Percentiles rank a stretch among this genome's conserved stretches.
These are phyloP conservation scores for Lentinula sp. DNA, from an alignment of 768 basidiomycete genomes.

Conservation along the genomic window DNA sequence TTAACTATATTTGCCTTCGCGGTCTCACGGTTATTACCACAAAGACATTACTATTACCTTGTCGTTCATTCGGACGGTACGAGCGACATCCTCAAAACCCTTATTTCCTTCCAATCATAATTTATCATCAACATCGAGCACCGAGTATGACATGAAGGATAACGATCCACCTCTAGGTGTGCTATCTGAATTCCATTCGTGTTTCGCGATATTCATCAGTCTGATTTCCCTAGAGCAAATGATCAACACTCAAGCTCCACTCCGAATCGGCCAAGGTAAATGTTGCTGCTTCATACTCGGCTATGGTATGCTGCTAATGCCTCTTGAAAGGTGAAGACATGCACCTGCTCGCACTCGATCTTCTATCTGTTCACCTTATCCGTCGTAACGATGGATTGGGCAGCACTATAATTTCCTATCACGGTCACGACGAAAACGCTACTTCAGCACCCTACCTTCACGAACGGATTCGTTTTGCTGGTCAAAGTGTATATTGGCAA, in stretches of 20 bases:
- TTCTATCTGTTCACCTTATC: conserved; percentile 43
- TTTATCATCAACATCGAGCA: conserved; percentile 13
- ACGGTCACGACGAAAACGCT: conserved; percentile 21
- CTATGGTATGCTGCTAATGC: not conserved
- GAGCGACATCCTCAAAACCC: conserved; percentile 15
- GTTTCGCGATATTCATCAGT: not conserved
- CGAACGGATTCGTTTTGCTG: conserved; percentile 42
- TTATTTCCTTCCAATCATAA: conserved; percentile 8
- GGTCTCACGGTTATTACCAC: not conserved
- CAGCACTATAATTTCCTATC: conserved; percentile 47
- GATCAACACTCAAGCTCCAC: conserved; percentile 43
- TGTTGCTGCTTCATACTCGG: not conserved
- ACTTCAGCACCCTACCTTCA: conserved; percentile 38
- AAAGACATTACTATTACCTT: conserved; percentile 52
- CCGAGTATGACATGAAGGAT: not conserved
- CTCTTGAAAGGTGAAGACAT: not conserved
- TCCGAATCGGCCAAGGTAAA: conserved; percentile 33
- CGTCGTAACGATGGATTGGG: conserved; percentile 28
- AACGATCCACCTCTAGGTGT: not conserved
- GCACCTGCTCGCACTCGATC: conserved; percentile 22
- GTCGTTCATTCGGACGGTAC: conserved; percentile 41
- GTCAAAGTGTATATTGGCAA: conserved; percentile 45
- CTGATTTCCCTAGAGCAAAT: not conserved
- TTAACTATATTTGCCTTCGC: not conserved
- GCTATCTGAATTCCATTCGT: not conserved